A percentile compares a stretch with the other conserved stretches of the same genome.
Conservation (phyloP, 1,139 yeast genomes). For the Diutina sp. region DNA sequence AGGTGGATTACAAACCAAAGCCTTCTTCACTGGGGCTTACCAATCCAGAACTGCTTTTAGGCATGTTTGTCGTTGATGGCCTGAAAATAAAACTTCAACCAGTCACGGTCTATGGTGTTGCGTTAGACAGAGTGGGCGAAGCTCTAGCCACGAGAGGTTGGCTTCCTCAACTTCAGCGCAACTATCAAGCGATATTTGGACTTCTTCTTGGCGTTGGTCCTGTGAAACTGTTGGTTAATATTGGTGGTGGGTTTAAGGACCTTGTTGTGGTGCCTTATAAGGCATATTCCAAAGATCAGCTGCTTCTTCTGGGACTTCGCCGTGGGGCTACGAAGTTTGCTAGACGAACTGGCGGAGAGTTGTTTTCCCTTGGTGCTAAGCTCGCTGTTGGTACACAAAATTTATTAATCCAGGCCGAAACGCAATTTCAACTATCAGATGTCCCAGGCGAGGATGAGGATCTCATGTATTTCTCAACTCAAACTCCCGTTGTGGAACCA, state of each 20-base stretch:
- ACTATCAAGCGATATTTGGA: constrained; percentile 11
- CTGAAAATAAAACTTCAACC: constrained; percentile 56
- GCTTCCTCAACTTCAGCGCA: not conserved
- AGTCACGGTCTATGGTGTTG: constrained; percentile 64
- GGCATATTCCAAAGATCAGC: constrained; percentile 65
- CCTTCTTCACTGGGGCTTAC: constrained; percentile 9
- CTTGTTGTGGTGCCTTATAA: constrained; percentile 60
- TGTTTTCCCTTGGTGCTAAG: constrained; percentile 73
- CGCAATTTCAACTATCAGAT: not conserved
- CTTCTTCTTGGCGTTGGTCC: constrained; percentile 80
- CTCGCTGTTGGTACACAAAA: constrained; percentile 85
- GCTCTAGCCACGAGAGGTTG: constrained; percentile 27
- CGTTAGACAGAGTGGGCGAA: constrained; percentile 46
- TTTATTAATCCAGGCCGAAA: constrained; percentile 19
- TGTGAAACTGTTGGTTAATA: constrained; percentile 58
- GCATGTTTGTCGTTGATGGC: constrained; percentile 81
- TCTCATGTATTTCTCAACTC: not conserved
- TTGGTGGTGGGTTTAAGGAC: constrained; percentile 70
- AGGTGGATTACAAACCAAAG: constrained; percentile 87
- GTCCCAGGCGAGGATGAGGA: not conserved
- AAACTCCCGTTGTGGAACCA: not conserved
- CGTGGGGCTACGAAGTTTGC: constrained; percentile 73
- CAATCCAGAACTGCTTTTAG: constrained; percentile 79
- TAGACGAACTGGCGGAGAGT: constrained; percentile 67
- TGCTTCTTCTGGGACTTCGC: constrained; percentile 57